A percentile compares a stretch with the other conserved stretches of the same genome.
Evolutionary conservation across 2,329 filamentous ascomycete genomes (phyloP).

Genomic region (Phyllosticta citribraziliensis): DNA sequence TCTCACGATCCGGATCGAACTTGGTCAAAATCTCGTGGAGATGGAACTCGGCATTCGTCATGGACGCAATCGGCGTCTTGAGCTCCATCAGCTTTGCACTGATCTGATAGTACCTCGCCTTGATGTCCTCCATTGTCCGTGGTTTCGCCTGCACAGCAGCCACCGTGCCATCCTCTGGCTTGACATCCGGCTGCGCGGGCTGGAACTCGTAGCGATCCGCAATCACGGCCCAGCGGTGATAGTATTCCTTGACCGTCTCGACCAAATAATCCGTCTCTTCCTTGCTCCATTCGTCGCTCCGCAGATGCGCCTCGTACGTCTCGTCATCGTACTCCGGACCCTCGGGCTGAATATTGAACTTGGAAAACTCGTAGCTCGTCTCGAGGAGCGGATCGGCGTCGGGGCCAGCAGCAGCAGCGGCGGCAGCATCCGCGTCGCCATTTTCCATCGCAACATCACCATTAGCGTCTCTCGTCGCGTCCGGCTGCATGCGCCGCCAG

Average conservation of each 20-base stretch:
- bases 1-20: slow-evolving; percentile 75
- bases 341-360: slow-evolving; percentile 75
- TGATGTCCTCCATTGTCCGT: slow-evolving; percentile 80
- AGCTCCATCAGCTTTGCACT: slow-evolving; percentile 44
- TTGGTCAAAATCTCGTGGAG: slow-evolving; percentile 77
- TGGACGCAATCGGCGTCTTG: slow-evolving; percentile 38
- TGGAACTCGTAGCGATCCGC: slow-evolving; percentile 84
- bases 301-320: slow-evolving; percentile 69
- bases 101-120: slow-evolving; percentile 81
- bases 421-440: slow-evolving; percentile 23
- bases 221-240: slow-evolving; percentile 83
- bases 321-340: slow-evolving; percentile 77
- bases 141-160: slow-evolving; percentile 28
- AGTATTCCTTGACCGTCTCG: slow-evolving; percentile 62
- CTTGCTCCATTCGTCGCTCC: slow-evolving; percentile 72
- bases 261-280: slow-evolving; percentile 93
- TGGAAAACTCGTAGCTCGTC: slow-evolving; percentile 57
- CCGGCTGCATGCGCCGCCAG: slow-evolving; percentile 58
- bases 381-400: slow-evolving; percentile 32
- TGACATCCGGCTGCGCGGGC: slow-evolving; percentile 16
- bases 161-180: slow-evolving; percentile 22
- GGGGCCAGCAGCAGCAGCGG: slow-evolving; percentile 21
- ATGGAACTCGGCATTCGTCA: slow-evolving; percentile 77
- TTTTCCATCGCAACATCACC: slow-evolving; percentile 18
- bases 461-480: not conserved